These are phyloP conservation scores for Penicillium sp. DNA, from an alignment of 2,329 filamentous ascomycete genomes.

Conservation along the genomic window DNA sequence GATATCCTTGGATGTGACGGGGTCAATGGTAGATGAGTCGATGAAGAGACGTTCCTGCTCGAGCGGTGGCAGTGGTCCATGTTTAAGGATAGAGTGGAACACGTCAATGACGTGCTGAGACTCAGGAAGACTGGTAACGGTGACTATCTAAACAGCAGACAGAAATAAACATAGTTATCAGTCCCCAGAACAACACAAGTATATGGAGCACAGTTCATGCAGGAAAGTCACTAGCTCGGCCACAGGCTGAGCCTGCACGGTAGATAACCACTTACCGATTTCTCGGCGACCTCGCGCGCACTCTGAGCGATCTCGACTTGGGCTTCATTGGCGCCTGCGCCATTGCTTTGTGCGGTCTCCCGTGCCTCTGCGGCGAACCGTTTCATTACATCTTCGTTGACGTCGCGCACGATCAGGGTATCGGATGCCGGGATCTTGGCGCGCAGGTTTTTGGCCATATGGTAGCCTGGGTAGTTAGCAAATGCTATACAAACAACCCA, in stretches of 20 bases:
- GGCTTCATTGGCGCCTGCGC: slow-evolving; percentile 30
- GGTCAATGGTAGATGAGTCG: slow-evolving; percentile 94
- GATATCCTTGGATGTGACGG: slow-evolving; percentile 69
- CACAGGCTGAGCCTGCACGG: background rate
- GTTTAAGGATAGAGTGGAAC: slow-evolving; percentile 64
- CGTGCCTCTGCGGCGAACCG: slow-evolving; percentile 50
- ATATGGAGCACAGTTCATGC: background rate
- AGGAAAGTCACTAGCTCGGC: background rate
- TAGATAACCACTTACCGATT: slow-evolving; percentile 48
- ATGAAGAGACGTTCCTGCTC: slow-evolving; percentile 69
- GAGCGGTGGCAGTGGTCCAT: slow-evolving; percentile 43
- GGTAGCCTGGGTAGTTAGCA: slow-evolving; percentile 47
- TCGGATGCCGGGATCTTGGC: slow-evolving; percentile 57
- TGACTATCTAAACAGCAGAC: slow-evolving; percentile 56
- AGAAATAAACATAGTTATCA: slow-evolving; percentile 6
- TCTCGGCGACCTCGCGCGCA: slow-evolving; percentile 56
- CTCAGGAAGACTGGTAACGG: slow-evolving; percentile 83
- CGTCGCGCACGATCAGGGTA: slow-evolving; percentile 56
- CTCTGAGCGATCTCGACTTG: slow-evolving; percentile 49
- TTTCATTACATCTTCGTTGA: slow-evolving; percentile 50
- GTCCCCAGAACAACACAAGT: background rate
- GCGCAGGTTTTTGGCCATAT: slow-evolving; percentile 64
- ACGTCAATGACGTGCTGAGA: slow-evolving; percentile 78
- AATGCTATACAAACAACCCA: background rate
- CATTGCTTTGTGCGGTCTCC: slow-evolving; percentile 22